Base-by-base conservation (phyloP, 1,284 basidiomycete genomes). In the Cryptococcus sp. region DNA sequence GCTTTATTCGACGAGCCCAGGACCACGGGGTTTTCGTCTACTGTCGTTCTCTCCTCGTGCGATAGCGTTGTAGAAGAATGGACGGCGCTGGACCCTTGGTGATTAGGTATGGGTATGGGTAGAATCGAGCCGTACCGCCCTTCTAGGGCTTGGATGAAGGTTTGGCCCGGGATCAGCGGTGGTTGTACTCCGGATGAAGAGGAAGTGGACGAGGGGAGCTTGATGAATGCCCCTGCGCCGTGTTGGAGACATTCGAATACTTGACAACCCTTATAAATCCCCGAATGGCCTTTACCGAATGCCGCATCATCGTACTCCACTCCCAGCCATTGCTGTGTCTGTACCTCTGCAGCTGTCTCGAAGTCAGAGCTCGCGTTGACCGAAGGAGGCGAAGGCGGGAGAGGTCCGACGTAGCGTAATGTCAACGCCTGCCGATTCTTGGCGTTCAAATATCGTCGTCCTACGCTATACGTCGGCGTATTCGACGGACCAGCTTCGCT, bases 291-390 rank as follows among this genome's bases (percentile, higher is more conserved):
- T 77, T 90, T 95, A 25, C 94, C 94, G 53, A 90, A 84, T 1
- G 74, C 60, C 5, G 87, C 82, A 70, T 93, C 87, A 71, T 99
- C 95, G 91, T 94, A 99, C 80, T 98, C 94, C 52, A 98, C 84
- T 15, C 95, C 95, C 5, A 94, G 83, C 94, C 95, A 99, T 57
- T 48, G 11, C 54, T 54, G 27, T 35, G 25, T n/a, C n/a, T n/a
- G n/a, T n/a, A n/a, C 27, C 10, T 31, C 27, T 31, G 10, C 4
- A 27, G 42, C 42, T 6, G 41, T n/a, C 22, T n/a, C 31, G 44
- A 16, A 19, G 44, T 22, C 6, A 35, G 41, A 20, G 27, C 25
- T 3, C 16, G 19, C 20, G 19, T 25, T 7, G 39, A 53, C 13
- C 31, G 41, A 20, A 27, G 20, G 23, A 50, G 40, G 47, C 31